Percentiles rank a stretch among this genome's conserved stretches.
phyloP scores from a whole-genome alignment of 768 basidiomycete genomes.

The Tricholoma hemisulphureum region DNA sequence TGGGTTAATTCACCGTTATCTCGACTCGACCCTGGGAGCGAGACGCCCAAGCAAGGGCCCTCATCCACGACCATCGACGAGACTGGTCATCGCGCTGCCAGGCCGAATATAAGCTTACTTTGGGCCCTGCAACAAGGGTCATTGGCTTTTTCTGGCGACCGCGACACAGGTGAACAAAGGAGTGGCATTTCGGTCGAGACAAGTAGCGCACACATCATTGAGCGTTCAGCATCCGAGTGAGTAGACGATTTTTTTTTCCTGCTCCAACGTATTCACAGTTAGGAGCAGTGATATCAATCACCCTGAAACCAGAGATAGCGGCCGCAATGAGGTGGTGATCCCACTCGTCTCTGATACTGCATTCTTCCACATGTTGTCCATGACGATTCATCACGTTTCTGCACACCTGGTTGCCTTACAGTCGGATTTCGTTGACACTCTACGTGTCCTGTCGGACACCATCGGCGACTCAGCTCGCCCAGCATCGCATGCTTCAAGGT shows the following conservation, averaged over 20 bases:
- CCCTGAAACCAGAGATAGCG: neutral
- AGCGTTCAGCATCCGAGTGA: constrained; percentile 4
- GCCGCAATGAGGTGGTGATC: constrained; percentile 58
- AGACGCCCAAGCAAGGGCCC: neutral
- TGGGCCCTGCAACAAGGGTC: constrained; percentile 23
- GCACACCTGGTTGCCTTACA: constrained; percentile 51
- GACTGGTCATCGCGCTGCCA: constrained; percentile 6
- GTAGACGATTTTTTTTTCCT: constrained; percentile 3
- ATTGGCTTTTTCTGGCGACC: neutral
- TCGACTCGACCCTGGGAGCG: constrained; percentile 12
- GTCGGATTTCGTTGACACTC: constrained; percentile 44
- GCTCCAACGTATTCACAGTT: neutral
- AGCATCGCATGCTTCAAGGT: constrained; percentile 36
- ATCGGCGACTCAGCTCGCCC: constrained; percentile 45
- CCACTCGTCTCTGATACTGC: constrained; percentile 76
- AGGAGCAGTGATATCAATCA: neutral
- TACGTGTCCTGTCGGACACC: constrained; percentile 34
- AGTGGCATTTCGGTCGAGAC: neutral
- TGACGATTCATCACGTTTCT: constrained; percentile 53
- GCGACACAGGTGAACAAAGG: neutral
- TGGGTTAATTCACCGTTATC: constrained; percentile 34
- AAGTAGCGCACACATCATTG: constrained; percentile 1
- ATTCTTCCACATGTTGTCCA: constrained; percentile 75
- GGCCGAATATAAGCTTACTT: constrained; percentile 16
- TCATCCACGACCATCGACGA: constrained; percentile 6